Evolutionary conservation across 2,329 filamentous ascomycete genomes (phyloP).

Genomic region (Thielaviopsis punctulata): DNA sequence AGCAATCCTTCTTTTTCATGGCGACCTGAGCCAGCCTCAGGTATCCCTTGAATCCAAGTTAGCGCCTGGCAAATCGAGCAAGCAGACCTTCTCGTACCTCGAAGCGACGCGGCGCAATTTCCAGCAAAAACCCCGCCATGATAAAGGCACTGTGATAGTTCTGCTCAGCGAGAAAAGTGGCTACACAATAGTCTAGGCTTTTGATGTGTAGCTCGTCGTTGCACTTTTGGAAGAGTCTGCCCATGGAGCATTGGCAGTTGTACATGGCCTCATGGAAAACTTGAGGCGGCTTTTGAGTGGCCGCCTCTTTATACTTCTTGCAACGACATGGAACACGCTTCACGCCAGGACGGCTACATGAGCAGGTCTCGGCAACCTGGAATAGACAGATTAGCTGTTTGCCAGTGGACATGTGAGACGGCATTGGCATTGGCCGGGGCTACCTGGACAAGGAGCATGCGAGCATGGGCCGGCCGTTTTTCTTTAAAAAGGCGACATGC

Average conservation of each 20-base stretch:
- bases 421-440: no score
- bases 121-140: slow-evolving; percentile 27
- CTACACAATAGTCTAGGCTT: slow-evolving; percentile 25
- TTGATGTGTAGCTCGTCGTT: slow-evolving; percentile 22
- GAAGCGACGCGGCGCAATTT: slow-evolving; percentile 23
- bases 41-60: slow-evolving; percentile 20
- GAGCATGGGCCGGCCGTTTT: no score
- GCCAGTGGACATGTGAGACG: not conserved
- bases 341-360: slow-evolving; percentile 19
- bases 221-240: slow-evolving; percentile 24
- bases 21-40: slow-evolving; percentile 25
- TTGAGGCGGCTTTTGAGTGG: slow-evolving; percentile 9
- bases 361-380: slow-evolving; percentile 15
- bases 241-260: slow-evolving; percentile 21
- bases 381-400: not conserved
- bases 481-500: no score
- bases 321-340: slow-evolving; percentile 23
- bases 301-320: slow-evolving; percentile 23
- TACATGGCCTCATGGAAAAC: slow-evolving; percentile 27
- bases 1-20: slow-evolving; percentile 21
- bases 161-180: slow-evolving; percentile 21
- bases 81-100: slow-evolving; percentile 18
- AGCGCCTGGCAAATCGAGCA: not conserved
- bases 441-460: no score
- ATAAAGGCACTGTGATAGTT: slow-evolving; percentile 22